Base-by-base conservation (phyloP, 345 rosid genomes). In the Arabidopsis arenosa region DNA sequence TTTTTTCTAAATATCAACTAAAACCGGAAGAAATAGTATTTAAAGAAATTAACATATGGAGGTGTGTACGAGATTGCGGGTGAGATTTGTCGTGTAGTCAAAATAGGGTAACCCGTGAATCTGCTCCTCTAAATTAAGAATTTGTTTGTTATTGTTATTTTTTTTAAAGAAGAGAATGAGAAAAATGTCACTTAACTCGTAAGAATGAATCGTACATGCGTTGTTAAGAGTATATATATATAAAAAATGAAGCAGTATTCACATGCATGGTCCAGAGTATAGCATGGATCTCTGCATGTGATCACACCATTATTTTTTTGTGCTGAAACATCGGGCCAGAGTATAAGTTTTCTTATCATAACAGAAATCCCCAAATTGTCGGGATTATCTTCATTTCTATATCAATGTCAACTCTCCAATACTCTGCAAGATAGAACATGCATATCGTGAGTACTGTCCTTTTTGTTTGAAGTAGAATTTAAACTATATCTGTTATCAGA, bases 61-160 rank as follows among this genome's bases (percentile, higher is more conserved):
- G 63, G 69, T 62, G 33, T 26, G 54, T 62, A 52, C 63, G 62
- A 53, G 35, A 43, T 14, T 64, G 39, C 4, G 17, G 66, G 51
- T 12, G 14, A 57, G 28, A 33, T 30, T 68, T 75, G 79, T 53
- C 61, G 32, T n/a, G n/a, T 51, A 32, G 79, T 41, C 32, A 21
- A 61, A 61, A 21, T 23, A 18, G 28, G 43, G 75, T 76, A 54
- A 35, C 80, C 80, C 80, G 80, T 76, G 80, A 76, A 62, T 62
- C 64, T 53, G 49, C 37, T 75, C 49, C 21, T 66, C 11, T 37
- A 47, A 7, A 5, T 56, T 66, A 58, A 21, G 21, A 26, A 14
- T 28, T 55, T 18, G 7, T 30, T 53, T 44, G 7, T 47, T 49
- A 12, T 36, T 44, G 4, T 6, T 44, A 4, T 35, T n/a, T 36